Percentiles rank a stretch among this genome's conserved stretches.
phyloP scores from a whole-genome alignment of 306 rosid genomes.

The Fagus sylvatica region DNA sequence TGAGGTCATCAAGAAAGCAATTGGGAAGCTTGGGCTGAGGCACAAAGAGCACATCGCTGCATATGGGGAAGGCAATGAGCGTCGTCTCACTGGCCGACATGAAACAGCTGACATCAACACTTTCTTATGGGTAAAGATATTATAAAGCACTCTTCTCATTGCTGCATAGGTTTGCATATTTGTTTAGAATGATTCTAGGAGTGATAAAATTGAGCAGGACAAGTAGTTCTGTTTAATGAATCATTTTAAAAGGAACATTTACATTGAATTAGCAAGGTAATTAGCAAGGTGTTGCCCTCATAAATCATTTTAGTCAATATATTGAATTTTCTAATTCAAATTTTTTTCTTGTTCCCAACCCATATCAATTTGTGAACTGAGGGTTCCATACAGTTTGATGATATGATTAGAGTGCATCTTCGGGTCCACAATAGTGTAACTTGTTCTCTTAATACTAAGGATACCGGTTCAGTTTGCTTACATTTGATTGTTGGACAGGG shows the following conservation, averaged over 20 bases:
- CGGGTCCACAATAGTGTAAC: neutral
- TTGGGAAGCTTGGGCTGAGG: conserved; percentile 65
- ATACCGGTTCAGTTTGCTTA: neutral
- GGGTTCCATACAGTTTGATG: neutral
- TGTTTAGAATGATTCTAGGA: neutral
- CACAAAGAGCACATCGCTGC: conserved; percentile 90
- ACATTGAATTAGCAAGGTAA: neutral
- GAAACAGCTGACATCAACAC: conserved; percentile 86
- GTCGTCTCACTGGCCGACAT: conserved; percentile 83
- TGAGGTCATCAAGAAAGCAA: conserved; percentile 77
- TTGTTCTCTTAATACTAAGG: neutral
- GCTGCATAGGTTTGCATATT: neutral
- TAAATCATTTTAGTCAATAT: neutral
- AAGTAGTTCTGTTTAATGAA: neutral
- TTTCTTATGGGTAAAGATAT: conserved; percentile 74
- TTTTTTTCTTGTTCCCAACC: too few species aligned
- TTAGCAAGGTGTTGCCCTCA: neutral
- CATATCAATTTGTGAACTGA: too few species aligned
- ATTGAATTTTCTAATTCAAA: too few species aligned
- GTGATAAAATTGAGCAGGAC: neutral
- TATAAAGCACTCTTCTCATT: neutral
- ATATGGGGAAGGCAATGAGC: conserved; percentile 96
- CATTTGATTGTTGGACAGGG: conserved; percentile 48
- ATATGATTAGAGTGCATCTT: conserved; percentile 1
- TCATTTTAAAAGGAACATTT: neutral